Base-by-base conservation (phyloP, 2,329 filamentous ascomycete species). In the Parastagonospora nodorum region DNA sequence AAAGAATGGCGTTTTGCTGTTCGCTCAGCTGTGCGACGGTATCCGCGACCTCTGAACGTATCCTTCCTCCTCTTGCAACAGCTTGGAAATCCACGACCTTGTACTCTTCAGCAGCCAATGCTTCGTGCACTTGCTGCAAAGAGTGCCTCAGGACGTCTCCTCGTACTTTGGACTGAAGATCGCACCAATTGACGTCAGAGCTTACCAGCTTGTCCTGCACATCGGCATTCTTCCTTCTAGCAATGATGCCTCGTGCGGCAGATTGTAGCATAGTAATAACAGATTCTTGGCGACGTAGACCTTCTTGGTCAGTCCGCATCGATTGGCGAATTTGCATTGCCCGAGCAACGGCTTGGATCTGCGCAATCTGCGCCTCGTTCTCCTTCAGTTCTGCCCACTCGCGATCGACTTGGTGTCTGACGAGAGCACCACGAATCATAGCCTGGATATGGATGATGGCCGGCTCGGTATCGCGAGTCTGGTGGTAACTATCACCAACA, bases 401-500 rank as follows among this genome's bases (percentile, higher is more conserved):
- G 30, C 68, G 68, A 44, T 77, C 71, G 51, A 88, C 74, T 42
- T 76, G 77, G 67, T 84, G 82, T 40, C 88, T 84, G 50, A 83
- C 74, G 55, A 91, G 75, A 59, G 85, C 87, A 24, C 88, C 89
- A 63, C 87, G 82, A 64, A 88, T 83, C 53, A 76, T 75, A 29
- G 78, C 75, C 51, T 85, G 82, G 11, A 85, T 67, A 27, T 73
- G 63, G 32, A 69, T 82, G 73, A 67, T 82, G 58, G 84, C 80
- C 37, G 82, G 80, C 48, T 92, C 82, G 42, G 87, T 84, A 46
- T 84, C 84, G 57, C 81, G 82, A 45, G 82, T 87, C 53, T 80
- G 78, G 57, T 81, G 79, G 65, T 92, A 82, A 64, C 88, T 82
- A 67, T 74, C 64, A 37, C 70, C 72, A 2, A 78, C 67, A 7